phyloP scores from a whole-genome alignment of 208 protist species.

The Crithidia thermophila region DNA sequence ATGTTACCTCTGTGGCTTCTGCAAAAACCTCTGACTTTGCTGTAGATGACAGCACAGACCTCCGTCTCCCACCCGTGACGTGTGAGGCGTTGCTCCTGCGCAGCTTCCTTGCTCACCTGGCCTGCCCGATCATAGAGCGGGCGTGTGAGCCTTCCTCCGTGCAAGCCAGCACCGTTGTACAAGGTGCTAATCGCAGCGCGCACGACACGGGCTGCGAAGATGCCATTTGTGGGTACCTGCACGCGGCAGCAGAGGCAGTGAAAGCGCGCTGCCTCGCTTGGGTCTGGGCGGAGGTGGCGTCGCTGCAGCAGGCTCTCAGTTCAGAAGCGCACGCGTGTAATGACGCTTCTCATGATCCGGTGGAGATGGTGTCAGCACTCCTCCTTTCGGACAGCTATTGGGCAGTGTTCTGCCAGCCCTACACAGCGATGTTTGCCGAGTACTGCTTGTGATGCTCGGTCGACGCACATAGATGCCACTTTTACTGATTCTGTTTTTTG shows the following conservation, averaged over 20 bases:
- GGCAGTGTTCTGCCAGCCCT: constrained; percentile 26
- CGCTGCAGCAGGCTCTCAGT: neutral
- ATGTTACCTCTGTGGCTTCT: no score
- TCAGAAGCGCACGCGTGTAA: no score
- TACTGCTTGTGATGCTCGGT: constrained; percentile 9
- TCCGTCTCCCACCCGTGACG: neutral
- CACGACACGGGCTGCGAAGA: no score
- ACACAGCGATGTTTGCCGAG: constrained; percentile 25
- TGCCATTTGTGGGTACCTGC: neutral
- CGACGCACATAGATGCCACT: neutral
- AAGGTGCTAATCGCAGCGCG: no score
- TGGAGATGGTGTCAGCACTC: neutral
- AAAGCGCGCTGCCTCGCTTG: neutral
- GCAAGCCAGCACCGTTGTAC: no score
- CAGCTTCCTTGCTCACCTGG: constrained; percentile 31
- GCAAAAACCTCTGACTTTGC: neutral
- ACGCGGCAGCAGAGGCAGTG: constrained; percentile 7
- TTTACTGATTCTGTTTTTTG: constrained; percentile 16
- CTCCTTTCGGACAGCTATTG: constrained; percentile 29
- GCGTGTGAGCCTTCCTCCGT: neutral
- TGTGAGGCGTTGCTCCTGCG: constrained; percentile 25
- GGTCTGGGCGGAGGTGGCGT: constrained; percentile 20
- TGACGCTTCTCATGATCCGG: no score
- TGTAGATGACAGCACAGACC: neutral
- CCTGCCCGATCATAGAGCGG: neutral